phyloP scores from a whole-genome alignment of 106 monocot species.

The Dendrobium huoshanense region DNA sequence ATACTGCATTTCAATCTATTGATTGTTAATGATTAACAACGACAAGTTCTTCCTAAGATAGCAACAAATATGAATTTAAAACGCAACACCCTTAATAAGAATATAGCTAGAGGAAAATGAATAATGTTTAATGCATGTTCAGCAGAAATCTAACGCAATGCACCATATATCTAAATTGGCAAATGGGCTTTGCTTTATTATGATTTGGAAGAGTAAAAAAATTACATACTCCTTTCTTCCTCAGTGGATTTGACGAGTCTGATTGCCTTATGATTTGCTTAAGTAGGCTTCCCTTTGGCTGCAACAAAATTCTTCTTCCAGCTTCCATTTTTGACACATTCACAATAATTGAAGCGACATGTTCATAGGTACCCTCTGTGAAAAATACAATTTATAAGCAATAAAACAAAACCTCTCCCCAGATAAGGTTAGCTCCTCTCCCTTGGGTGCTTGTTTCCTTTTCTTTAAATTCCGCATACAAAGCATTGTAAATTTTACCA shows the following conservation, averaged over 20 bases:
- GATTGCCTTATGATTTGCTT: slow-evolving; percentile 87
- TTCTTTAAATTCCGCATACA: not conserved
- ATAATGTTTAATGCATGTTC: not conserved
- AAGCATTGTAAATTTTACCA: not conserved
- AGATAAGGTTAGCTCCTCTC: not conserved
- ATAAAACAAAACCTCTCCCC: not conserved
- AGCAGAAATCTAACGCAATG: not conserved
- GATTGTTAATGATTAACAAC: not conserved
- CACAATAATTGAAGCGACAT: slow-evolving; percentile 83
- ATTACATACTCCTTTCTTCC: slow-evolving; percentile 82
- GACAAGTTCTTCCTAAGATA: not conserved
- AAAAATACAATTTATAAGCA: slow-evolving; percentile 9
- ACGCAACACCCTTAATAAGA: not conserved
- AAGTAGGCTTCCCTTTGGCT: slow-evolving; percentile 71
- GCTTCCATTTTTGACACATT: slow-evolving; percentile 78
- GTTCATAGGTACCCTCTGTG: slow-evolving; percentile 70
- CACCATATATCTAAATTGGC: not conserved
- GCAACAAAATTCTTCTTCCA: slow-evolving; percentile 77
- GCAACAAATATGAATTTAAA: not conserved
- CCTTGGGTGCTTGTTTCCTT: no score
- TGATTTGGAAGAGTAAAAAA: not conserved
- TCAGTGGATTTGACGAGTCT: slow-evolving; percentile 64
- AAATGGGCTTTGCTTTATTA: not conserved
- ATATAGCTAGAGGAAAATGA: not conserved
- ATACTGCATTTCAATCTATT: not conserved